Conservation (phyloP, 345 rosid species). For the Linum trigynum region DNA sequence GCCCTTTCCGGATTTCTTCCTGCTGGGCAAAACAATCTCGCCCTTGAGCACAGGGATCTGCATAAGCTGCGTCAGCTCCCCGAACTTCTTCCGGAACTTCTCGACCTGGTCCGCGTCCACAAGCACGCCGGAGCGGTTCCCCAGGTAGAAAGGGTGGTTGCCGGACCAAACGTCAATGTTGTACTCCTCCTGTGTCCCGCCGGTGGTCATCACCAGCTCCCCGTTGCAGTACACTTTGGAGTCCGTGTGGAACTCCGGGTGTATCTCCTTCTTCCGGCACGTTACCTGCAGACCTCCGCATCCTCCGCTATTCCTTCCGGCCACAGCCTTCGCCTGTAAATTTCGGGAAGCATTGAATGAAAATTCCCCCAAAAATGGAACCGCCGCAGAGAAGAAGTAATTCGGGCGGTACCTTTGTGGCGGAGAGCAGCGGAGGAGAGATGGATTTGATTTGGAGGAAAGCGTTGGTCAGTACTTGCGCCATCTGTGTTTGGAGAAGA, state of each 20-base stretch:
- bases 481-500: constrained; percentile 29
- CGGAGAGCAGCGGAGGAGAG: constrained; percentile 25
- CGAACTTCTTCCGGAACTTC: constrained; percentile 84
- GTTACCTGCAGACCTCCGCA: constrained; percentile 26
- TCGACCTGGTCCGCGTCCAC: constrained; percentile 79
- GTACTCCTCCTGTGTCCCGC: constrained; percentile 84
- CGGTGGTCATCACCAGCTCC: constrained; percentile 89
- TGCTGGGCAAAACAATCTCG: constrained; percentile 54
- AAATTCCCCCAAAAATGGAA: neutral
- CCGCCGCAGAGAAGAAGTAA: neutral
- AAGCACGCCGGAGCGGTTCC: constrained; percentile 50
- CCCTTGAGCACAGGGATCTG: constrained; percentile 82
- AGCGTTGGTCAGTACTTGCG: constrained; percentile 46
- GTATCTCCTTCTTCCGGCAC: constrained; percentile 79
- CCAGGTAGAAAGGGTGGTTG: constrained; percentile 88
- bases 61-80: constrained; percentile 57
- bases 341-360: neutral
- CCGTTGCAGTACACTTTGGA: constrained; percentile 85
- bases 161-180: constrained; percentile 95
- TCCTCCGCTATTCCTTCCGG: constrained; percentile 1
- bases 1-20: constrained; percentile 27
- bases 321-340: constrained; percentile 16
- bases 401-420: constrained; percentile 30
- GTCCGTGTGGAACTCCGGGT: constrained; percentile 64
- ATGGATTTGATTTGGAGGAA: constrained; percentile 51